Percentiles rank a stretch among this genome's conserved stretches.
Evolutionary conservation across 129 eudicot genomes (phyloP).

Genomic region (Dittrichia graveolens): DNA sequence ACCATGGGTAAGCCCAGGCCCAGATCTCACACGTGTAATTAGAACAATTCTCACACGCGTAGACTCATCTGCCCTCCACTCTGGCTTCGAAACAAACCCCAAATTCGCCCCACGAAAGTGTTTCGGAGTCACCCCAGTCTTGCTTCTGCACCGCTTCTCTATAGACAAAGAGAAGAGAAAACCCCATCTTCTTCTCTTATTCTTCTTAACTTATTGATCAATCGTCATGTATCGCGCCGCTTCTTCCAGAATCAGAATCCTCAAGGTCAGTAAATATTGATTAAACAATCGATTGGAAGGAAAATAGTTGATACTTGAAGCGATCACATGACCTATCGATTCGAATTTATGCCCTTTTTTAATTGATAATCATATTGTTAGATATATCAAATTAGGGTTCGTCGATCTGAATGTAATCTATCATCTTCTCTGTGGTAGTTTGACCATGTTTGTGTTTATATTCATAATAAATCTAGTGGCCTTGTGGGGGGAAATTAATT

Average conservation of each 20-base stretch:
- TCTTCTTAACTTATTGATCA: neutral
- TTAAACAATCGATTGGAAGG: neutral
- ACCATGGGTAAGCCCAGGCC: constrained; percentile 13
- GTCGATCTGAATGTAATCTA: constrained; percentile 19
- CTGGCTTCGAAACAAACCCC: constrained; percentile 35
- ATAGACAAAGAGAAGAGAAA: neutral
- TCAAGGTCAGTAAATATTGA: constrained; percentile 49
- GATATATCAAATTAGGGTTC: constrained; percentile 5
- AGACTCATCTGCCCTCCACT: constrained; percentile 15
- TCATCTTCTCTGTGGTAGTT: constrained; percentile 14
- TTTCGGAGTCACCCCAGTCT: neutral
- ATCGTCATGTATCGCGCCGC: constrained; percentile 72
- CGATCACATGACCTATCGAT: constrained; percentile 21
- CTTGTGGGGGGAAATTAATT: neutral
- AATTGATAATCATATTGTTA: neutral
- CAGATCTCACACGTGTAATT: constrained; percentile 29
- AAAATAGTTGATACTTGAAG: neutral
- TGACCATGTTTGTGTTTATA: constrained; percentile 7
- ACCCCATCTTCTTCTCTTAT: neutral
- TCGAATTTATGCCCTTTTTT: neutral
- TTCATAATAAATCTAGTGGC: constrained; percentile 9
- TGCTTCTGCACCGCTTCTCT: constrained; percentile 15
- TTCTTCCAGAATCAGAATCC: constrained; percentile 66
- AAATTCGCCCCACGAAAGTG: constrained; percentile 27
- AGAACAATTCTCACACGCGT: constrained; percentile 23